A percentile compares a stretch with the other conserved stretches of the same genome.
These are phyloP conservation scores for Solanum acaule DNA, from an alignment of 257 asterid species.

Conservation along the genomic window DNA sequence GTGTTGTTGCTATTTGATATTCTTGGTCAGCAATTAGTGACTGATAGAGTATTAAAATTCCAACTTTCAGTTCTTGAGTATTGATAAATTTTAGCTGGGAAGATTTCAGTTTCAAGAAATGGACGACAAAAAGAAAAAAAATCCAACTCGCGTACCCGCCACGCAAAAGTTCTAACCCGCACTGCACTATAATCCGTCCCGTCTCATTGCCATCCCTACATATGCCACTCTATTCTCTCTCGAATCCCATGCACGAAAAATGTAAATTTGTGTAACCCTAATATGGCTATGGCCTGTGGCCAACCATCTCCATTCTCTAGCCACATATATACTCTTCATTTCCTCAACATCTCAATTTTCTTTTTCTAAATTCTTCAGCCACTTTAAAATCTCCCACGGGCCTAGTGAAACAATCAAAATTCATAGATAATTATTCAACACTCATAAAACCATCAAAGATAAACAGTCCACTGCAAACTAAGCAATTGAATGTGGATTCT, in stretches of 20 bases:
- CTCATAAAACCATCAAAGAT: background rate
- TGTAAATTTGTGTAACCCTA: background rate
- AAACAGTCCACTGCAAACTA: background rate
- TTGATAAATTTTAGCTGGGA: too few species aligned
- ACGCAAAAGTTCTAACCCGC: too few species aligned
- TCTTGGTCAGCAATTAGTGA: too few species aligned
- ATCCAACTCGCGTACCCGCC: background rate
- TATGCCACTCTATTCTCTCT: background rate
- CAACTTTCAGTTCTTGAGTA: too few species aligned
- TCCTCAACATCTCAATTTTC: background rate
- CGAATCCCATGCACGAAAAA: background rate
- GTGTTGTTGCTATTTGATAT: too few species aligned
- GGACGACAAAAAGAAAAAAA: too few species aligned
- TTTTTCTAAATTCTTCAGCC: background rate
- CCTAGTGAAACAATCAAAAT: background rate
- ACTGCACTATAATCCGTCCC: background rate
- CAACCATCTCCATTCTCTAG: background rate
- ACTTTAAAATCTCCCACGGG: background rate
- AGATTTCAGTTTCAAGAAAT: too few species aligned
- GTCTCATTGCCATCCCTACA: background rate
- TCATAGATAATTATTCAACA: too few species aligned
- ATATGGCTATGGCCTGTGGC: background rate
- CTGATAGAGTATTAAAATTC: too few species aligned
- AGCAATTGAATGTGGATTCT: background rate
- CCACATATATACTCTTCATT: background rate